A percentile compares a stretch with the other conserved stretches of the same genome.
These are phyloP conservation scores for Didymella pinodella DNA, from an alignment of 2,329 filamentous ascomycete species.

Conservation along the genomic window DNA sequence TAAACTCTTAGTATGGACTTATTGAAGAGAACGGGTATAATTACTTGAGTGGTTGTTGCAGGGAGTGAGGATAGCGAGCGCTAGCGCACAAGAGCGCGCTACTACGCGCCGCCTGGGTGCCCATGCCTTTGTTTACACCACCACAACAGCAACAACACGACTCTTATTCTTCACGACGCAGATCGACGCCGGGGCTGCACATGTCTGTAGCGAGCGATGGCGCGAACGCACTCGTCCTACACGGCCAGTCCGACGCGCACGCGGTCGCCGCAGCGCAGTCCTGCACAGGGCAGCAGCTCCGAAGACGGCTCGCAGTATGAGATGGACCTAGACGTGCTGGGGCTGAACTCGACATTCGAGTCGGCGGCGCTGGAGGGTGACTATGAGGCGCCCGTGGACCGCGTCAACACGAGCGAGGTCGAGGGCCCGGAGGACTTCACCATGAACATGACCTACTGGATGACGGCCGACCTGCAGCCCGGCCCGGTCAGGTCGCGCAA, in stretches of 20 bases:
- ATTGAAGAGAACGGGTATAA: too few relatives aligned
- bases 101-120: neutral
- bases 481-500: constrained; percentile 45
- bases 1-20: too few relatives aligned
- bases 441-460: constrained; percentile 55
- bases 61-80: neutral
- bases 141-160: neutral
- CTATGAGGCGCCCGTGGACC: constrained; percentile 44
- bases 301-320: constrained; percentile 50
- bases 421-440: constrained; percentile 54
- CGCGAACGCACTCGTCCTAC: constrained; percentile 46
- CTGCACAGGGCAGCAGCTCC: constrained; percentile 36
- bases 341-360: constrained; percentile 47
- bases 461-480: constrained; percentile 47
- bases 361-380: constrained; percentile 42
- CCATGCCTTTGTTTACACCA: neutral
- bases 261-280: constrained; percentile 38
- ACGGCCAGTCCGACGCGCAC: constrained; percentile 45
- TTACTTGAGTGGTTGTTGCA: neutral
- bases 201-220: constrained; percentile 35
- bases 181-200: constrained; percentile 1
- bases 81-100: neutral
- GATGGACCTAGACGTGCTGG: constrained; percentile 51
- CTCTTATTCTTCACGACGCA: neutral
- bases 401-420: constrained; percentile 51